These are phyloP conservation scores for Lupinus albus DNA, from an alignment of 306 rosid genomes.

Conservation along the genomic window DNA sequence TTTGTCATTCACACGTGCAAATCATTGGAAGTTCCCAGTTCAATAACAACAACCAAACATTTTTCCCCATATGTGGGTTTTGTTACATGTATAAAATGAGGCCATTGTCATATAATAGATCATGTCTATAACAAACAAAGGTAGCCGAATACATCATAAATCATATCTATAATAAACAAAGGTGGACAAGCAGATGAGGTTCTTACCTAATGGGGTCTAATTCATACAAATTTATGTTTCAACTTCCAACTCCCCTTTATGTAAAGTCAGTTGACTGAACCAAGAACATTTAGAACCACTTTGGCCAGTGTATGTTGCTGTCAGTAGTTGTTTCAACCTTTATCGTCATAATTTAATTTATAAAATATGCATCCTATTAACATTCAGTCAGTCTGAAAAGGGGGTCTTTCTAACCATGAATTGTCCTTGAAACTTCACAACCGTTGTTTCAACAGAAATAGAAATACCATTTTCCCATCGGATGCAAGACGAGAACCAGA, in stretches of 20 bases:
- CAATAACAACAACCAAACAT: neutral
- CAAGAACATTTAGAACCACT: neutral
- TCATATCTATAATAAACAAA: no score
- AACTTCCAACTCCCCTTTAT: constrained; percentile 1
- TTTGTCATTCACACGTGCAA: neutral
- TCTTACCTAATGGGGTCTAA: no score
- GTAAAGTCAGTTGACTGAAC: neutral
- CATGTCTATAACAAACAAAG: no score
- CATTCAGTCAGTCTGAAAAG: neutral
- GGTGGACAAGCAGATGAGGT: no score
- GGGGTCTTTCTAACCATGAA: neutral
- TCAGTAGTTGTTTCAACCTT: constrained; percentile 6
- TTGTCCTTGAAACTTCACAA: constrained; percentile 12
- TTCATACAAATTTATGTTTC: constrained; percentile 1
- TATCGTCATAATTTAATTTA: neutral
- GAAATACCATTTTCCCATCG: constrained; percentile 17
- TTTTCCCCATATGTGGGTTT: no score
- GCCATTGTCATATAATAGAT: no score
- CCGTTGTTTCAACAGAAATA: constrained; percentile 9
- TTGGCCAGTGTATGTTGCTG: constrained; percentile 4
- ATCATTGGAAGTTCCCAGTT: neutral
- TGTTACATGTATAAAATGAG: no score
- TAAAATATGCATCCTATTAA: neutral
- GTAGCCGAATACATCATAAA: no score
- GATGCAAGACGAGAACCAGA: constrained; percentile 17